Percentiles rank a stretch among this genome's conserved stretches.
Evolutionary conservation across 2,329 filamentous ascomycete genomes (phyloP).

Genomic region (Aspergillus candidus): DNA sequence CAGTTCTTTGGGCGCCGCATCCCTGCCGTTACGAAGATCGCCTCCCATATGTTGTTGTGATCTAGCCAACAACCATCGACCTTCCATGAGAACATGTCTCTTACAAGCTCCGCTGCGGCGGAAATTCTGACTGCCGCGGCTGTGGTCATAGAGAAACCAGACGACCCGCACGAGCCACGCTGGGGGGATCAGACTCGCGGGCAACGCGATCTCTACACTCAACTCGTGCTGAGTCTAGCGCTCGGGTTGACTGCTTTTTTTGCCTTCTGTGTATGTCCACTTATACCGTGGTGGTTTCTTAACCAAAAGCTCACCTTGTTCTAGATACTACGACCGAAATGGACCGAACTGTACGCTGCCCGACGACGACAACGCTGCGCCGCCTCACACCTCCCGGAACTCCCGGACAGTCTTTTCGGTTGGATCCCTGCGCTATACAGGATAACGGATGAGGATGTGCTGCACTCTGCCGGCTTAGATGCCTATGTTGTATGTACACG

Average conservation of each 20-base stretch:
- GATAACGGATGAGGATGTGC: constrained; percentile 81
- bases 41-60: constrained; percentile 16
- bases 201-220: constrained; percentile 39
- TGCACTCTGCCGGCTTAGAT: constrained; percentile 86
- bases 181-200: constrained; percentile 28
- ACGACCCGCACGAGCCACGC: constrained; percentile 15
- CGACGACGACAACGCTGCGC: constrained; percentile 68
- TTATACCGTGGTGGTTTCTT: not conserved
- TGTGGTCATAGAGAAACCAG: constrained; percentile 14
- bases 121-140: constrained; percentile 18
- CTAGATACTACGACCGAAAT: constrained; percentile 79
- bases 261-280: constrained; percentile 39
- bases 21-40: constrained; percentile 2
- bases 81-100: constrained; percentile 23
- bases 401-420: constrained; percentile 80
- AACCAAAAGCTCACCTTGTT: not conserved
- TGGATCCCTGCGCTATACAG: constrained; percentile 85
- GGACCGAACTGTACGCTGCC: constrained; percentile 84
- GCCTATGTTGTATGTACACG: constrained; percentile 71
- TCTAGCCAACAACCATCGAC: not conserved
- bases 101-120: constrained; percentile 22
- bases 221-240: constrained; percentile 39
- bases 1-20: constrained; percentile 16
- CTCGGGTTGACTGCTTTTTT: constrained; percentile 41
- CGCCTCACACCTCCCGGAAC: constrained; percentile 63